These are phyloP conservation scores for Fusarium irregulare DNA, from an alignment of 2,329 filamentous ascomycete genomes.

Conservation along the genomic window DNA sequence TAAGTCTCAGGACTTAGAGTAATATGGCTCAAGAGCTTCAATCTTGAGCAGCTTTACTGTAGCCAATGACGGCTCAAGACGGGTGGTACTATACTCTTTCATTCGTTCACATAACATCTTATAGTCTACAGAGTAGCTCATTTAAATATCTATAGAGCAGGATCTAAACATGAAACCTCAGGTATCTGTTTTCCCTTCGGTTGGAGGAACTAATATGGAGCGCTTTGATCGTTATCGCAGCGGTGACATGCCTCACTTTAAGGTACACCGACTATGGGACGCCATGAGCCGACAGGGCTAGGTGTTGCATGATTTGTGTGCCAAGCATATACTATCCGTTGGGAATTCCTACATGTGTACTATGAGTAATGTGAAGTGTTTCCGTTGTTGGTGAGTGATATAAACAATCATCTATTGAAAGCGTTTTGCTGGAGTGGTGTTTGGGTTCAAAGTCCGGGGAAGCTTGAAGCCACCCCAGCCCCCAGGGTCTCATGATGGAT, in stretches of 20 bases:
- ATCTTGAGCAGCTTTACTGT: too few species aligned
- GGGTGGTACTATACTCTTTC: not conserved
- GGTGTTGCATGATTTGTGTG: not conserved
- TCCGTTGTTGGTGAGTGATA: not conserved
- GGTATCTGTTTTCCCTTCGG: not conserved
- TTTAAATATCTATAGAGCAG: not conserved
- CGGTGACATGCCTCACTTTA: not conserved
- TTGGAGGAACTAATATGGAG: not conserved
- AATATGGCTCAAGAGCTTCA: not conserved
- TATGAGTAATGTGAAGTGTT: not conserved
- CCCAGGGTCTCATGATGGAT: constrained; percentile 12
- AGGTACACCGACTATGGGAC: not conserved
- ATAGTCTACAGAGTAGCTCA: not conserved
- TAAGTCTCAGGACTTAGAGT: not conserved
- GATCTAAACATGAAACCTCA: not conserved
- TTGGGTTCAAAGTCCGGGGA: not conserved
- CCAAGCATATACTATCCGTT: fast-evolving
- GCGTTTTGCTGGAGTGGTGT: not conserved
- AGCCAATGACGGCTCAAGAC: not conserved
- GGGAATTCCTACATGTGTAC: not conserved
- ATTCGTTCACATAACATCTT: not conserved
- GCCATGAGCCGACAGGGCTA: not conserved
- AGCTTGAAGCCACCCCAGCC: not conserved
- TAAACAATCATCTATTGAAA: not conserved
- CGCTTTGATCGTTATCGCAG: not conserved